Evolutionary conservation across 441 rosid genomes (phyloP).

Genomic region (Croton laevigatus): DNA sequence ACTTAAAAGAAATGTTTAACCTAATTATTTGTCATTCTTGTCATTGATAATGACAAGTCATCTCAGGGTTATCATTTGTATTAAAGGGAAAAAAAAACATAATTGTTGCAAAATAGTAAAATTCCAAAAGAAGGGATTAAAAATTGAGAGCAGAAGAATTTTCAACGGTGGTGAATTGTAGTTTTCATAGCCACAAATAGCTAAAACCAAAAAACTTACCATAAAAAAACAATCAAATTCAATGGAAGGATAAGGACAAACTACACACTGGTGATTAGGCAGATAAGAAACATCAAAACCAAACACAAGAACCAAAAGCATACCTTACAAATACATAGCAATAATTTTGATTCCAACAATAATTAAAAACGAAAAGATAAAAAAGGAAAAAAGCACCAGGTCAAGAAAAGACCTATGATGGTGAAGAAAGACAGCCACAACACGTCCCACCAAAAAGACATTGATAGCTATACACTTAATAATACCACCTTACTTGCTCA

Average conservation of each 20-base stretch:
- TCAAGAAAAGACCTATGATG: background rate
- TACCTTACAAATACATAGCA: conserved; percentile 11
- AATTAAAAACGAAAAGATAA: background rate
- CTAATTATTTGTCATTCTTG: background rate
- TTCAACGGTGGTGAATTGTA: background rate
- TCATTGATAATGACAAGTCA: background rate
- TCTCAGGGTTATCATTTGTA: background rate
- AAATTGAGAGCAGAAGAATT: background rate
- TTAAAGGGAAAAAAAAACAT: background rate
- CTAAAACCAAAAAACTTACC: background rate
- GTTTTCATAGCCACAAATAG: background rate
- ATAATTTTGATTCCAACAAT: background rate
- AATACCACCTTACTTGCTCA: background rate
- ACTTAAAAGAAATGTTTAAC: background rate
- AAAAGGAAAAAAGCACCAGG: background rate
- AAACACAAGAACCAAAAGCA: background rate
- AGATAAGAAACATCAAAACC: background rate
- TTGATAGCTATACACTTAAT: conserved; percentile 5
- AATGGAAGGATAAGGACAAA: background rate
- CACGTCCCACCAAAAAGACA: background rate
- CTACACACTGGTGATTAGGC: background rate
- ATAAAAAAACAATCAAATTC: too few relatives aligned
- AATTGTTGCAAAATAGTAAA: background rate
- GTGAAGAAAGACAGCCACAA: background rate
- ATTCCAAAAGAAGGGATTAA: too few relatives aligned